A percentile compares a stretch with the other conserved stretches of the same genome.
These are phyloP conservation scores for Colletotrichum liaoningense DNA, from an alignment of 2,329 filamentous ascomycete species.

Conservation along the genomic window DNA sequence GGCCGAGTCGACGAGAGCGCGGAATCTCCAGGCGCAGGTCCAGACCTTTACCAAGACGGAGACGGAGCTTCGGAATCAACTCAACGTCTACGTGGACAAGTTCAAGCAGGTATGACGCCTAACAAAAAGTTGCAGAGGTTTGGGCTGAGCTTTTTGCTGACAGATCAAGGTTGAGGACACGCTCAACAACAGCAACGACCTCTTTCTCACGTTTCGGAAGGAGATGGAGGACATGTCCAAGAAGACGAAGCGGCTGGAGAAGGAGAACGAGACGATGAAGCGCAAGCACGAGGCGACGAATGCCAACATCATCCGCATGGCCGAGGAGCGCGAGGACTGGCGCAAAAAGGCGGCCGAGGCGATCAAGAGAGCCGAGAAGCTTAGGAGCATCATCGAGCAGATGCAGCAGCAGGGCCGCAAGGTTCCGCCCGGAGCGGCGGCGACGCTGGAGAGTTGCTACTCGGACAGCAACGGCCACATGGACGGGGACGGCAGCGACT, in stretches of 20 bases:
- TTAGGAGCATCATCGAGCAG: constrained; percentile 93
- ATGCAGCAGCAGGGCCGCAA: constrained; percentile 96
- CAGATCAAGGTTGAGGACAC: constrained; percentile 89
- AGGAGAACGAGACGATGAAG: constrained; percentile 92
- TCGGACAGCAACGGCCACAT: constrained; percentile 60
- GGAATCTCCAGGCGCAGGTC: constrained; percentile 90
- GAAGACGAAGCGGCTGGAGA: constrained; percentile 96
- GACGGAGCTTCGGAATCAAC: constrained; percentile 89
- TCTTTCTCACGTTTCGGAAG: constrained; percentile 96
- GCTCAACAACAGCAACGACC: constrained; percentile 96
- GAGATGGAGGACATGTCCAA: constrained; percentile 99
- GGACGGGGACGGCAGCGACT: constrained; percentile 72
- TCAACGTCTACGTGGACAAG: constrained; percentile 99
- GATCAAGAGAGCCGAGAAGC: constrained; percentile 84
- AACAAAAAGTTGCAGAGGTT: background rate
- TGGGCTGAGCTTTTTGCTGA: constrained; percentile 39
- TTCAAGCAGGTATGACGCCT: constrained; percentile 89
- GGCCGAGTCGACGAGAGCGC: constrained; percentile 80
- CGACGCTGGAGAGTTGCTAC: constrained; percentile 70
- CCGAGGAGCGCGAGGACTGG: constrained; percentile 89
- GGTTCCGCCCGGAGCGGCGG: constrained; percentile 72
- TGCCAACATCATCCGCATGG: constrained; percentile 96
- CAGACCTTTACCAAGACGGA: constrained; percentile 97
- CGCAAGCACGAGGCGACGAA: constrained; percentile 95
- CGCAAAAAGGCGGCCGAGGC: constrained; percentile 68